Evolutionary conservation across 805 yeast species (phyloP), one percentile per base, ranked within the genome.

Genomic region (Candida loeiensis): DNA sequence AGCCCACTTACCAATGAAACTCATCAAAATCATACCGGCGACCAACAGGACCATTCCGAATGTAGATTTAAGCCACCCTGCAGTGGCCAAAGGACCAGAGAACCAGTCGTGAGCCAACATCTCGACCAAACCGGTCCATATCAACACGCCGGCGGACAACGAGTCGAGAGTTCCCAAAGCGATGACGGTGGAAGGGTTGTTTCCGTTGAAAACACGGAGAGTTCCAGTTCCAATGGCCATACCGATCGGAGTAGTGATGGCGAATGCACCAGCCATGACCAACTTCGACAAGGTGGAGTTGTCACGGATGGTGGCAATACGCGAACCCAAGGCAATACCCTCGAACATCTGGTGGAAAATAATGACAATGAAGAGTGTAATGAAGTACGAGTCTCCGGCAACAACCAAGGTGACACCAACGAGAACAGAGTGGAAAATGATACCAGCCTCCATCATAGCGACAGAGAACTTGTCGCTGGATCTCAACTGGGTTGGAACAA

Each of bases 1-100:
- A 6, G 63, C 60, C 64, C 66, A 61, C 35, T 59, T 61, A 24
- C 66, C 64, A n/a, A 61, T 43, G 6, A 60, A 39, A 43, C 63
- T 57, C 66, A 61, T 61, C 26, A 61, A 41, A 11, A 52, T 38
- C 34, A 60, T 30, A 3, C 63, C 66, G 2, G 53, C 46, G 12
- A 56, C 35, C 6, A 59, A 36, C 2, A 55, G 43, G 14, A 48
- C 9, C 29, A 55, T 11, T 1, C 51, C 50, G 3, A 46, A 19
- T 2, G 16, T 20, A 1, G 53, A 43, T 34, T 55, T 54, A 3
- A 47, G 3, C 7, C 37, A 6, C 1, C 50, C 27, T 3, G 58
- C 57, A 11, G 34, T 37, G 6, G 50, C 48, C 20, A 57, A 48
- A 8, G 44, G 6, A 4, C 62, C 61, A 36, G 39, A 47, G 13